Evolutionary conservation across 148 eudicot genomes (phyloP), one percentile per base, ranked within the genome.

Genomic region (Camellia japonica): DNA sequence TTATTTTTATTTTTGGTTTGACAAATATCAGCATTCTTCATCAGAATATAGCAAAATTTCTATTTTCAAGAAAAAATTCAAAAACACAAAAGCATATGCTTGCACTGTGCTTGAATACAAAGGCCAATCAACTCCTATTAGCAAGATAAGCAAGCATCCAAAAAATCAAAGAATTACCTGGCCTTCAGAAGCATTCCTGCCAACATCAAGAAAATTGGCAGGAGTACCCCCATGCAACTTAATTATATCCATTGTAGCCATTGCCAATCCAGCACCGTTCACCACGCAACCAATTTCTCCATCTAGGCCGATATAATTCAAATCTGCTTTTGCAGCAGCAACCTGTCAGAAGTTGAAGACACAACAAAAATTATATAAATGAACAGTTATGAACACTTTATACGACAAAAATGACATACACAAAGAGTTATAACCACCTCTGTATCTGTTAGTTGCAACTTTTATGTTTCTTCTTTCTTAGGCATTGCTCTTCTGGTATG

Each of bases 201-300:
- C 98, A 64, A 96, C 99, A 88, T 96, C 98, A 66, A 96, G 91
- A 84, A 96, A 96, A 86, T 96, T 96, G 81, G 99, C 98, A 75
- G 99, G 99, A 76, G 98, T 96, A 77, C 99, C 97, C 42, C 99
- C 98, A 82, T 88, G 97, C 79, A 96, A 75, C 88, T 96, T 96
- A 77, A 96, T 96, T 19, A 96, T 96, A 83, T 96, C 99, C 99
- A 93, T 96, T 72, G 99, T 96, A 69, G 99, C 97, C 99, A 96
- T 96, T 76, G 99, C 99, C 88, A 93, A 87, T 78, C 99, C 99
- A 82, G 99, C 98, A 41, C 99, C 98, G 81, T 96, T 93, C 75
- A 96, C 99, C 98, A 93, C 93, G 86, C 99, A 96, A 76, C 99
- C 99, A 79, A 96, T 93, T 81, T 96, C 98, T 83, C 99, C 99